Conservation (phyloP, 2,329 filamentous ascomycete species). For the Metarhizium brunneum region DNA sequence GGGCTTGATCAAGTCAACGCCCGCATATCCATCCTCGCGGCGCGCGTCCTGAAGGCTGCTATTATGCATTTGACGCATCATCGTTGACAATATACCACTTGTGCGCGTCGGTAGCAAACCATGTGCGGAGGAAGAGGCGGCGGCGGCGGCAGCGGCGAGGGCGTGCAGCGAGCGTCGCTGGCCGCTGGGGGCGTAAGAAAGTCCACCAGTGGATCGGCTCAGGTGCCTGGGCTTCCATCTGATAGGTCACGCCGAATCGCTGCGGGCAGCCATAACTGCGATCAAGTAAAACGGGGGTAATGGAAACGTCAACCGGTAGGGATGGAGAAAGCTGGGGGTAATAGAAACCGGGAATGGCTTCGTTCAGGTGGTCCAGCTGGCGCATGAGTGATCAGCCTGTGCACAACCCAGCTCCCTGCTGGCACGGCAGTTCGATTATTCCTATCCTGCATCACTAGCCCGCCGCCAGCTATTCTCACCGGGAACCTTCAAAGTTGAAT, state of each 20-base stretch:
- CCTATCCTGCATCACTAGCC: no score
- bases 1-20: neutral
- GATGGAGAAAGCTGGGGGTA: constrained; percentile 25
- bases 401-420: no score
- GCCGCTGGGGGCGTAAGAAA: neutral
- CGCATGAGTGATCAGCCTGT: neutral
- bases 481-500: neutral
- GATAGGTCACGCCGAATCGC: neutral
- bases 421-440: neutral
- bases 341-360: constrained; percentile 18
- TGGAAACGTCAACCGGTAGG: constrained; percentile 15
- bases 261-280: neutral
- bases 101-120: neutral
- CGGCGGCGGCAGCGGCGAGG: neutral
- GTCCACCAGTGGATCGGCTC: neutral
- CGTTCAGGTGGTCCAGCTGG: neutral
- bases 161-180: neutral
- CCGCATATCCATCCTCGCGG: neutral
- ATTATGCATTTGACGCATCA: neutral
- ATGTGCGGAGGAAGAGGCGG: neutral
- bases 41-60: neutral
- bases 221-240: neutral
- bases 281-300: constrained; percentile 32
- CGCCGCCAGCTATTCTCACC: neutral
- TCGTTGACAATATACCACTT: neutral